These are phyloP conservation scores for Orbilia ellipsospora DNA, from an alignment of 2,329 filamentous ascomycete genomes.

Conservation along the genomic window DNA sequence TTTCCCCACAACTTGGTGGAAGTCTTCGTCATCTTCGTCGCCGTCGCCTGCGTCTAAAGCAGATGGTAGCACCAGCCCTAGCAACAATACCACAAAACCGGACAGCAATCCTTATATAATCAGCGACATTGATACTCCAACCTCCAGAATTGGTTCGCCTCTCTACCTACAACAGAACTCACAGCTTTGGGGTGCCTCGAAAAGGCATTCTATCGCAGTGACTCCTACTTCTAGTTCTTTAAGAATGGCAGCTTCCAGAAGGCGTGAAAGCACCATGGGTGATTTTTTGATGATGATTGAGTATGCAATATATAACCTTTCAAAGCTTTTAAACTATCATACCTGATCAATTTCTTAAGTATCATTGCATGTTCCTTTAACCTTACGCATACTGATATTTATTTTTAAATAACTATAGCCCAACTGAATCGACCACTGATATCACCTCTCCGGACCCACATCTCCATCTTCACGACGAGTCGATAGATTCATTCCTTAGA, in stretches of 20 bases:
- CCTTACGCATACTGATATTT: not conserved
- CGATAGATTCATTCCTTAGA: conserved; percentile 42
- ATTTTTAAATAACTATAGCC: conserved; percentile 1
- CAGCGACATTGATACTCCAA: not conserved
- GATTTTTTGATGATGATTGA: conserved; percentile 46
- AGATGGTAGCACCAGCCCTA: not conserved
- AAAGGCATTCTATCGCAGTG: conserved; percentile 35
- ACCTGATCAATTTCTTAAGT: too few relatives aligned
- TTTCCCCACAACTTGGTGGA: conserved; percentile 35
- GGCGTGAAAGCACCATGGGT: conserved; percentile 40
- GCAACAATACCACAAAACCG: not conserved
- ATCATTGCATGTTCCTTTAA: too few relatives aligned
- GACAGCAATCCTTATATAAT: not conserved
- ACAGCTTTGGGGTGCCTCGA: conserved; percentile 31
- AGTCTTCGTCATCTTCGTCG: not conserved
- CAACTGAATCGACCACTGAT: conserved; percentile 15
- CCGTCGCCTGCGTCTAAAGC: not conserved
- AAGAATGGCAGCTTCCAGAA: conserved; percentile 47
- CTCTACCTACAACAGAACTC: conserved; percentile 35
- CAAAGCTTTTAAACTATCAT: too few relatives aligned
- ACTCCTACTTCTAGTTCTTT: conserved; percentile 21
- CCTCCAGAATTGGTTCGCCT: conserved; percentile 16
- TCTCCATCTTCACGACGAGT: conserved; percentile 39
- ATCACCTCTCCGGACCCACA: conserved; percentile 29
- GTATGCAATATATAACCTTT: conserved; percentile 22